phyloP scores from a whole-genome alignment of 225 moss, liverwort and hornwort species.

The Marchantia polymorpha region DNA sequence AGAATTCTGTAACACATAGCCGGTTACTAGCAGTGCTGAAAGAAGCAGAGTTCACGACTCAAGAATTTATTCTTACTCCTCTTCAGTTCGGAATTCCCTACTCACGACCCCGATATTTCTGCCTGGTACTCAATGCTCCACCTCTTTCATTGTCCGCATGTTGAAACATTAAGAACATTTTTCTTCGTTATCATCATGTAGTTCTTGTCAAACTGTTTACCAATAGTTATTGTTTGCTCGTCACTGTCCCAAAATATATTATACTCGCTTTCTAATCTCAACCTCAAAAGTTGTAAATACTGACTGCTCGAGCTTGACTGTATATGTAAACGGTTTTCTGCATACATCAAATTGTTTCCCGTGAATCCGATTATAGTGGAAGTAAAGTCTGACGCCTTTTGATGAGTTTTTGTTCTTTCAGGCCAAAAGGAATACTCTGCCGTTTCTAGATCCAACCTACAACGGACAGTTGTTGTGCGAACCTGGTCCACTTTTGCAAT shows the following conservation, averaged over 20 bases:
- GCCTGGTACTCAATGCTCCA: conserved; percentile 49
- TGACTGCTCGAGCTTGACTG: no score
- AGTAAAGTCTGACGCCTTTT: no score
- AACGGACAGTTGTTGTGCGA: conserved; percentile 64
- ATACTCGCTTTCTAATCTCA: no score
- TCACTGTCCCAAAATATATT: no score
- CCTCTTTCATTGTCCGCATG: not conserved
- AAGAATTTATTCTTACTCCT: conserved; percentile 92
- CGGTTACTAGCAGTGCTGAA: conserved; percentile 62
- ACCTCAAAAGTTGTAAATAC: no score
- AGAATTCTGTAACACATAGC: conserved; percentile 80
- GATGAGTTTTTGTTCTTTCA: conserved; percentile 8
- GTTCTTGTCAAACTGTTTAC: not conserved
- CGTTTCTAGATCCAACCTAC: conserved; percentile 32
- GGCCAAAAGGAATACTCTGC: conserved; percentile 36
- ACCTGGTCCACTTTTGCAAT: conserved; percentile 64
- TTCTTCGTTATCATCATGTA: no score
- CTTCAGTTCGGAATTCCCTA: conserved; percentile 94
- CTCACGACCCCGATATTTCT: conserved; percentile 94
- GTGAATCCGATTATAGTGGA: no score
- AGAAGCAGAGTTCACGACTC: conserved; percentile 61
- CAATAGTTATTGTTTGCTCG: not conserved
- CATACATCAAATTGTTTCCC: no score
- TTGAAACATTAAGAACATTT: not conserved
- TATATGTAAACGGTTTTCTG: no score